Evolutionary conservation across 1,139 yeast species (phyloP).

Genomic region (Zygoascus meyerae): DNA sequence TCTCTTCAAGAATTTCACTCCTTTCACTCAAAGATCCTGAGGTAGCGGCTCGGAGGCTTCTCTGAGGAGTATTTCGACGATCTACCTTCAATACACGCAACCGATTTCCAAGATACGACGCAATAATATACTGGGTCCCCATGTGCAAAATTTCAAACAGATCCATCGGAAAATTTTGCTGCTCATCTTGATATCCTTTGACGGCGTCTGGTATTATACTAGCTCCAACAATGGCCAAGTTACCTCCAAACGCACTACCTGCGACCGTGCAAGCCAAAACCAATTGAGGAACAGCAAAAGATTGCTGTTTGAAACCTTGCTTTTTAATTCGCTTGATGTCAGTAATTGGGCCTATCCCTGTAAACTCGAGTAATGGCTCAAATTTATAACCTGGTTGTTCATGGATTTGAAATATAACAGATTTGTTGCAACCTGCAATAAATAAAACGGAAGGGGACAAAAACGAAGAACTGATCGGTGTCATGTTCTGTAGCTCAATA

Average conservation of each 20-base stretch:
- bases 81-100: neutral
- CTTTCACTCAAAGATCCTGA: too few relatives aligned
- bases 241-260: neutral
- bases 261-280: neutral
- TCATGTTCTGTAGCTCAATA: neutral
- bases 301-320: neutral
- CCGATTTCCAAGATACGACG: conserved; percentile 2
- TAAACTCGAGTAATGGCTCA: conserved; percentile 1
- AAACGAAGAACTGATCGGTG: neutral
- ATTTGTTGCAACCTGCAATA: conserved; percentile 5
- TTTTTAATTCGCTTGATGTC: neutral
- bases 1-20: too few relatives aligned
- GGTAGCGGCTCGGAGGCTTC: too few relatives aligned
- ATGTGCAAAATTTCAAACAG: neutral
- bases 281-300: neutral
- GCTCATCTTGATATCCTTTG: neutral
- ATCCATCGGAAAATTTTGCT: neutral
- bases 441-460: neutral
- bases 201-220: neutral
- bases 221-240: neutral
- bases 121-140: neutral
- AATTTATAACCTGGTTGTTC: neutral
- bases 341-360: conserved; percentile 7
- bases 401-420: neutral
- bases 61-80: neutral